phyloP scores from a whole-genome alignment of 768 basidiomycete genomes.

The Cystobasidium tubakii region DNA sequence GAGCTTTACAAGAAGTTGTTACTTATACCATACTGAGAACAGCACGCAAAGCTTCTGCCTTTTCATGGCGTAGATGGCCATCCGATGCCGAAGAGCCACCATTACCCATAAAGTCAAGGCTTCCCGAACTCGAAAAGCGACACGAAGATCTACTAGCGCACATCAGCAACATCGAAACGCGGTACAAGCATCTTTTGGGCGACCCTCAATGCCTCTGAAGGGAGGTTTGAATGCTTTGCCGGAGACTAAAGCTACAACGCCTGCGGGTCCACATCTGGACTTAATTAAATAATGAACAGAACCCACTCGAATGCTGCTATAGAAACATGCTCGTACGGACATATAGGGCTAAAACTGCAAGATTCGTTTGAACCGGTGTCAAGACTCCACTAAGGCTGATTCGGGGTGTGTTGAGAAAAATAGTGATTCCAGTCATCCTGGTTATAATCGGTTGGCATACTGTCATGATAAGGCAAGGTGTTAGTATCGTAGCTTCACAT shows the following conservation, averaged over 20 bases:
- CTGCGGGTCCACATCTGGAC: neutral
- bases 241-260: neutral
- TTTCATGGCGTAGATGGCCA: neutral
- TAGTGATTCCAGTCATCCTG: neutral
- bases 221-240: neutral
- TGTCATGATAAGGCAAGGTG: neutral
- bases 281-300: neutral
- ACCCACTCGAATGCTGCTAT: neutral
- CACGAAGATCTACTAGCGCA: constrained; percentile 12
- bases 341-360: neutral
- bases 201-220: neutral
- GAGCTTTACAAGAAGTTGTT: constrained; percentile 25
- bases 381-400: neutral
- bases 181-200: neutral
- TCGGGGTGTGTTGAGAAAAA: neutral
- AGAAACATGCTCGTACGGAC: too few relatives aligned
- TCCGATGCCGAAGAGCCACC: neutral
- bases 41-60: constrained; percentile 16
- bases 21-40: constrained; percentile 18
- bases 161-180: constrained; percentile 14
- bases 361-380: neutral
- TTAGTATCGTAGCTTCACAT: neutral
- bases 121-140: constrained; percentile 1
- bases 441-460: neutral
- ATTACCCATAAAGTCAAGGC: neutral